Conservation (phyloP, 768 basidiomycete species). For the Leccinum pellstonianum region DNA sequence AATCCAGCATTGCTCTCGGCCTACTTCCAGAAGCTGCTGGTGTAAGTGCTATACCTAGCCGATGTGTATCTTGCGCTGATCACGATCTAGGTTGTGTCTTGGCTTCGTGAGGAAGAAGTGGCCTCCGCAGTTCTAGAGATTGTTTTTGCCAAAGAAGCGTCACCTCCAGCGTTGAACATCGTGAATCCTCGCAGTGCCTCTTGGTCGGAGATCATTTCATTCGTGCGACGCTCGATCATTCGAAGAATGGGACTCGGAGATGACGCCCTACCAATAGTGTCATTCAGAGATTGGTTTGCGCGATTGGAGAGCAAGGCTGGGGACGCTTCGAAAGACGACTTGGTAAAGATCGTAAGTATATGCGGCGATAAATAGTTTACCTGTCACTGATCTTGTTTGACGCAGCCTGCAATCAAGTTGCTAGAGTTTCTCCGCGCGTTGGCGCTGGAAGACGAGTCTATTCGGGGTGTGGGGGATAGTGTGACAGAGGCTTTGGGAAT, state of each 20-base stretch:
- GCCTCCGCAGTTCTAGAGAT: slow-evolving; percentile 34
- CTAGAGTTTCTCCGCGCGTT: no score
- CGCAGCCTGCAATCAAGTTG: slow-evolving; percentile 35
- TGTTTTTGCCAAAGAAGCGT: slow-evolving; percentile 16
- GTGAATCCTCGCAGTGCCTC: slow-evolving; percentile 37
- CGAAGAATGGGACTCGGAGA: slow-evolving; percentile 2
- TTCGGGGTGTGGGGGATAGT: no score
- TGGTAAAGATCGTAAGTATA: slow-evolving; percentile 32
- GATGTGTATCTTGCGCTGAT: neutral
- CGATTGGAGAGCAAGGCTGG: slow-evolving; percentile 24
- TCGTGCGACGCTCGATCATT: slow-evolving; percentile 21
- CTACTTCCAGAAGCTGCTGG: slow-evolving; percentile 29
- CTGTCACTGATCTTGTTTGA: neutral
- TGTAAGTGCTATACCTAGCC: slow-evolving; percentile 21
- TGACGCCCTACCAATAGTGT: slow-evolving; percentile 29
- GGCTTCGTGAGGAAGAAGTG: slow-evolving; percentile 43
- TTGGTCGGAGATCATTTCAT: slow-evolving; percentile 33
- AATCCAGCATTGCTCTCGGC: slow-evolving; percentile 32
- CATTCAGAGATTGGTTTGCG: slow-evolving; percentile 39
- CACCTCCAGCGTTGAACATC: slow-evolving; percentile 34
- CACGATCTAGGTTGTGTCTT: slow-evolving; percentile 37
- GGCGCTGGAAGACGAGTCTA: no score
- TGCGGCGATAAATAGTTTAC: neutral
- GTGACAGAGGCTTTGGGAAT: no score
- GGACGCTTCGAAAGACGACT: slow-evolving; percentile 25